These are phyloP conservation scores for Gossypium bickii DNA, from an alignment of 345 rosid species.

Conservation along the genomic window DNA sequence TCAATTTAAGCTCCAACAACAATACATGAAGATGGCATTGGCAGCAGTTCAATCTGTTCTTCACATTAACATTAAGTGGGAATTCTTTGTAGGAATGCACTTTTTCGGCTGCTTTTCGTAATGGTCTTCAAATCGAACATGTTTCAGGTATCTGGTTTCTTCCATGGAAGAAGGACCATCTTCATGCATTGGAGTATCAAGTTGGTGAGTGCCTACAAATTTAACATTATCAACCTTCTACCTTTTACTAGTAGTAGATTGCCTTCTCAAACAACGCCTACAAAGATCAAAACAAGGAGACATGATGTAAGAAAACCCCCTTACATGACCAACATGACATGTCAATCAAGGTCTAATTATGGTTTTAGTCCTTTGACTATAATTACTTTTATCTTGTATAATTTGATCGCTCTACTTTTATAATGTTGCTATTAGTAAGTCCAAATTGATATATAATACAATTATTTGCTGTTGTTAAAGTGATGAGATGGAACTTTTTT, in stretches of 20 bases:
- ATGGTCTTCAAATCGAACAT: slow-evolving; percentile 49
- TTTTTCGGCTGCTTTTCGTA: slow-evolving; percentile 53
- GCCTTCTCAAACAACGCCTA: slow-evolving; percentile 59
- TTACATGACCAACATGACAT: too few relatives aligned
- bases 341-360: too few relatives aligned
- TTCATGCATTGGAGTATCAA: slow-evolving; percentile 21
- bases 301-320: too few relatives aligned
- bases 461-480: too few relatives aligned
- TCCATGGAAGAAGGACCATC: slow-evolving; percentile 18
- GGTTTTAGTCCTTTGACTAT: too few relatives aligned
- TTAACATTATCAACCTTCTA: slow-evolving; percentile 41
- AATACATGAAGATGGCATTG: not conserved
- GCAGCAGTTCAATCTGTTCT: slow-evolving; percentile 19
- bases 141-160: slow-evolving; percentile 23
- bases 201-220: slow-evolving; percentile 14
- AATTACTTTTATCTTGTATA: too few relatives aligned
- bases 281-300: not conserved
- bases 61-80: slow-evolving; percentile 44
- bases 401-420: too few relatives aligned
- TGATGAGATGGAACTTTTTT: too few relatives aligned
- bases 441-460: too few relatives aligned
- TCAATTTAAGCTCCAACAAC: too few relatives aligned
- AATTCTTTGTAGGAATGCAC: slow-evolving; percentile 61
- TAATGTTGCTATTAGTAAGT: too few relatives aligned
- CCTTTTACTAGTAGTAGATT: slow-evolving; percentile 28